Evolutionary conservation across 1,284 basidiomycete species (phyloP).

Genomic region (Boletellus sp.): DNA sequence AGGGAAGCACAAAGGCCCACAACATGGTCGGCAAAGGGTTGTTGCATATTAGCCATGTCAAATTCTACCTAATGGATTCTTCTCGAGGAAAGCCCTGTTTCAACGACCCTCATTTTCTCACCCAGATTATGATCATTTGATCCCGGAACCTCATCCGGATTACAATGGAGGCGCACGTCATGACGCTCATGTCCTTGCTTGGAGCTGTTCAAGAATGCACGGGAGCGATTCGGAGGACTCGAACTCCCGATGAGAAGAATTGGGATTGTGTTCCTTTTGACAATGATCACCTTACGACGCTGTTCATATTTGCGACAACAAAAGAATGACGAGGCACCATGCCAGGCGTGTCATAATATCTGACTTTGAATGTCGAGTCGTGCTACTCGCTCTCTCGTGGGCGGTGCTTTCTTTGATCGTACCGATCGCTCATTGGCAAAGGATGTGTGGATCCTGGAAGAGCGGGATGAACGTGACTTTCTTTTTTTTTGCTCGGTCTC

Average conservation of each 20-base stretch:
- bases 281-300: background rate
- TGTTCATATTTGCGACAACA: constrained; percentile 5
- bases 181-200: background rate
- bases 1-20: background rate
- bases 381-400: too few relatives aligned
- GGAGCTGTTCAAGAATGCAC: background rate
- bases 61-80: constrained; percentile 1
- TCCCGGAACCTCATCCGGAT: background rate
- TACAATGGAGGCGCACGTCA: background rate
- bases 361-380: constrained; percentile 7
- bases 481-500: background rate
- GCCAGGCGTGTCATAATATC: background rate
- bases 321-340: constrained; percentile 4
- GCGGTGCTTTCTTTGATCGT: background rate
- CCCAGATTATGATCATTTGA: background rate
- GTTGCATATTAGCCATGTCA: constrained; percentile 3
- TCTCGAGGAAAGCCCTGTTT: background rate
- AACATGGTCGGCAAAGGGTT: background rate
- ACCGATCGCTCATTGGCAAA: background rate
- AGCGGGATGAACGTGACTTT: too few relatives aligned
- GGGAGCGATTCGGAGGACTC: background rate
- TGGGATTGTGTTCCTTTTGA: too few relatives aligned
- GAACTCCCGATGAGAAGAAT: background rate
- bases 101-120: background rate
- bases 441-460: background rate